phyloP scores from a whole-genome alignment of 805 yeast species.

The Nakazawaea ambrosiae region DNA sequence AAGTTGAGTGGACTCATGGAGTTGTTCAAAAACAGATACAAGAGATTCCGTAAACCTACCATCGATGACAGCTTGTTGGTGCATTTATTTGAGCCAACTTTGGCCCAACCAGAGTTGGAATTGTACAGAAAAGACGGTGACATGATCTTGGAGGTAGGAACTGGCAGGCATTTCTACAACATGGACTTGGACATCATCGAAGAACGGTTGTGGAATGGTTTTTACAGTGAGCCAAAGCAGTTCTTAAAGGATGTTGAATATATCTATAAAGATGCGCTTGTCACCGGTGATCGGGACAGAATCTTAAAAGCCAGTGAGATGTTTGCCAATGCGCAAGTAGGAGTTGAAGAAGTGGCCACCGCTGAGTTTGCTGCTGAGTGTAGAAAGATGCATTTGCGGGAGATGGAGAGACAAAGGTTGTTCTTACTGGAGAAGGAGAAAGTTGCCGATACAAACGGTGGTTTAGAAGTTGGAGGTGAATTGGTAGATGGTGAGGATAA shows the following conservation, averaged over 20 bases:
- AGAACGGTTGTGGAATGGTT: conserved; percentile 96
- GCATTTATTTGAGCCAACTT: conserved; percentile 68
- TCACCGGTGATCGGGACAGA: conserved; percentile 78
- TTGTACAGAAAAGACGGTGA: conserved; percentile 51
- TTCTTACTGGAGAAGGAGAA: conserved; percentile 16
- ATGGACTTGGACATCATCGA: conserved; percentile 94
- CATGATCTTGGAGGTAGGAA: conserved; percentile 73
- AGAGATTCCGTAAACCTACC: conserved; percentile 84
- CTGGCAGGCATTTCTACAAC: conserved; percentile 69
- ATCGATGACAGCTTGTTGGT: conserved; percentile 69
- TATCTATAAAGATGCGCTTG: conserved; percentile 73
- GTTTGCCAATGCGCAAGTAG: conserved; percentile 95
- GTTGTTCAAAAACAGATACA: conserved; percentile 76
- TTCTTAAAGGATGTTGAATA: conserved; percentile 77
- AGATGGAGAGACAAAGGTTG: conserved; percentile 42
- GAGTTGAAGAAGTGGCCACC: conserved; percentile 78
- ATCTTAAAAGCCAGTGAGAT: conserved; percentile 81
- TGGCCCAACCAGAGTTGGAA: conserved; percentile 24
- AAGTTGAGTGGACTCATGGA: conserved; percentile 88
- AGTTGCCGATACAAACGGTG: not conserved
- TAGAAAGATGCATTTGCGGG: conserved; percentile 63
- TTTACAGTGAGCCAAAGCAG: conserved; percentile 86
- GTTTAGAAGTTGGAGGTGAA: not conserved
- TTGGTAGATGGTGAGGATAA: conserved; percentile 5
- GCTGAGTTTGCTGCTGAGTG: conserved; percentile 75